Base-by-base conservation (phyloP, 768 basidiomycete species). In the Naematelia aurantialba region DNA sequence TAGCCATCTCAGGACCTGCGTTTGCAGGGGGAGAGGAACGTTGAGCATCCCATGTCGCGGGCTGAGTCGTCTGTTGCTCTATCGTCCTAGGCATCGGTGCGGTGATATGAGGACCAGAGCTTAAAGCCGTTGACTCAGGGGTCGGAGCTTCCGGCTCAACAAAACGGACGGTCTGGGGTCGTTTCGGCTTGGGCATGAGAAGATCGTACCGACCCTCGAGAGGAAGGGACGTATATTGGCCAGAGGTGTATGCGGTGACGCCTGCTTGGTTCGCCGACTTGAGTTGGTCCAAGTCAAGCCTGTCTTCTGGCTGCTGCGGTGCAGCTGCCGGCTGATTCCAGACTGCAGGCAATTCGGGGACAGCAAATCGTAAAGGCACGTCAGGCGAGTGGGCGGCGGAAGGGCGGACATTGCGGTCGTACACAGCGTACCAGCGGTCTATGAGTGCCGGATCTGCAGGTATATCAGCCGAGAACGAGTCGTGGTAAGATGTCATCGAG, bases 341-440 rank as follows among this genome's bases (percentile, higher is more conserved):
- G 12, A 81, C 86, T 17, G 90, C 83, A 14, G 83, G 78, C 72
- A 88, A 91, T 55, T 81, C 83, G 59, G 82, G 82, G 4, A 87
- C 81, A 58, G 85, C 82, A 73, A 90, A 88, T 39, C 63, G 55
- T 46, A 68, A 39, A 22, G 56, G 50, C 12, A 53, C 55, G 49
- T 73, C 70, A 12, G 73, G 66, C 5, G 68, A 62, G 50, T 66
- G 68, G 3, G 75, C 74, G 39, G 80, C 67, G 30, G 83, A 78
- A 1, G 87, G 82, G 52, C 90, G 88, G 75, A 89, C 89, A 76
- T 94, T 85, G 47, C 79, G 84, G 80, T 97, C 92, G 70, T 94
- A 99, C 21, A 93, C 85, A 29, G 83, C 82, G 76, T 84, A 94
- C 94, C 94, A 99, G 44, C 86, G 85, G 74, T 93, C 87, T 27